Conservation (phyloP, 805 yeast genomes). For the Hanseniaspora taiwanica region DNA sequence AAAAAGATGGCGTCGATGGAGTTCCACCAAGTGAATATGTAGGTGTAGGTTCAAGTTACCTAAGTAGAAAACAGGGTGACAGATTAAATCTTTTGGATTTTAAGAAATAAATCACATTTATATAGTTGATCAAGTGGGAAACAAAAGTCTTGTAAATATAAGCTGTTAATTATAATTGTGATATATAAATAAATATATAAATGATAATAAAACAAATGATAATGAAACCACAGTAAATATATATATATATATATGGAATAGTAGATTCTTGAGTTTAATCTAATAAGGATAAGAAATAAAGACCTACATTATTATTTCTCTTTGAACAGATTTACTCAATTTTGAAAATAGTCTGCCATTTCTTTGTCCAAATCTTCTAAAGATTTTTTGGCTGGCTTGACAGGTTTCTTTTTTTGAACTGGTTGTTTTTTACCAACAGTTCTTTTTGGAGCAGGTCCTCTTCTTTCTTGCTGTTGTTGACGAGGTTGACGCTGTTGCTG, state of each 20-base stretch:
- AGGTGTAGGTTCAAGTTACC: conserved; percentile 52
- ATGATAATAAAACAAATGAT: too few relatives aligned
- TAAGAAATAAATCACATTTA: neutral
- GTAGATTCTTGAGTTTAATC: too few relatives aligned
- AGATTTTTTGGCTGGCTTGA: conserved; percentile 20
- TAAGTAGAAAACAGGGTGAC: conserved; percentile 47
- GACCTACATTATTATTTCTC: neutral
- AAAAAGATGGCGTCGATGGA: conserved; percentile 19
- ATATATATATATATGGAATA: too few relatives aligned
- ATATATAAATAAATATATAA: too few relatives aligned
- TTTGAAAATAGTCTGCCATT: conserved; percentile 87
- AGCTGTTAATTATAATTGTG: too few relatives aligned
- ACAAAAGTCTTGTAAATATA: neutral
- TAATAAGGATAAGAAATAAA: too few relatives aligned
- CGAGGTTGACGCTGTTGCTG: too few relatives aligned
- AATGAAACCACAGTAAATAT: too few relatives aligned
- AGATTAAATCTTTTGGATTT: conserved; percentile 17
- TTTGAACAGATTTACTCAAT: neutral
- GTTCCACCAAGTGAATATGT: conserved; percentile 42
- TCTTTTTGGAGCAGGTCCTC: conserved; percentile 5
- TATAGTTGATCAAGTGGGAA: too few relatives aligned
- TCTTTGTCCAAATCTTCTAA: conserved; percentile 93
- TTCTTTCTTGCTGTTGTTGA: conserved; percentile 3
- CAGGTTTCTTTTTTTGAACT: conserved; percentile 9
- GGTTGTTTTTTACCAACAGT: conserved; percentile 12